A percentile compares a stretch with the other conserved stretches of the same genome.
Conservation (phyloP, 169 alveolate genomes). For the Plasmodium knowlesi region DNA sequence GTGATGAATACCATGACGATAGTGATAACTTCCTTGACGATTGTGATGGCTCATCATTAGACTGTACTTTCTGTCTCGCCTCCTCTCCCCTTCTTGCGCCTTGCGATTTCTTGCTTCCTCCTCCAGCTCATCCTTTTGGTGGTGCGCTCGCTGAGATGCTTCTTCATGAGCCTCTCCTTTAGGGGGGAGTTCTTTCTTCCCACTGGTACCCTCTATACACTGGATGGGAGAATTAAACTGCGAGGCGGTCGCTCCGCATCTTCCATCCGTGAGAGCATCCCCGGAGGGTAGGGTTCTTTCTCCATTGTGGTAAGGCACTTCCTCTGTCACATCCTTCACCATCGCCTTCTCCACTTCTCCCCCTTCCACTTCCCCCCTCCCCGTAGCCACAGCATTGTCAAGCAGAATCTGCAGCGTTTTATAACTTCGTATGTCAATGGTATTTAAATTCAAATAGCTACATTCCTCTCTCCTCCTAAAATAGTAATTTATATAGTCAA, state of each 20-base stretch:
- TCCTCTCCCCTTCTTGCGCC: not conserved
- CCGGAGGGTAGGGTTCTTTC: not conserved
- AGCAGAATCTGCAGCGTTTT: conserved; percentile 43
- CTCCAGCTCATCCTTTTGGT: not conserved
- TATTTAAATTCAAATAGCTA: conserved; percentile 25
- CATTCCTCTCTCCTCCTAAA: not conserved
- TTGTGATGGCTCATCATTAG: not conserved
- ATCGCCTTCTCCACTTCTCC: not conserved
- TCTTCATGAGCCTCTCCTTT: not conserved
- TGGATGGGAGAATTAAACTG: not conserved
- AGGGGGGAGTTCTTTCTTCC: not conserved
- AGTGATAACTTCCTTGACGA: not conserved
- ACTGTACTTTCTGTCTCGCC: not conserved
- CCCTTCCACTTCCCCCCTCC: not conserved
- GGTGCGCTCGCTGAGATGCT: not conserved
- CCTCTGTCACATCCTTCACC: not conserved
- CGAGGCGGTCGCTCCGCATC: not conserved
- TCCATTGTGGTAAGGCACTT: not conserved
- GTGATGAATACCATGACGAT: too few relatives aligned
- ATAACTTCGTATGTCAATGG: conserved; percentile 55
- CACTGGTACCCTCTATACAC: not conserved
- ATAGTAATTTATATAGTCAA: not conserved
- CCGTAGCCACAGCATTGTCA: conserved; percentile 3
- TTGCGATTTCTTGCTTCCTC: not conserved
- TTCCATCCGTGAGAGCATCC: not conserved